Conservation (phyloP, 2,329 filamentous ascomycete species). For the Aspergillus hortae region DNA sequence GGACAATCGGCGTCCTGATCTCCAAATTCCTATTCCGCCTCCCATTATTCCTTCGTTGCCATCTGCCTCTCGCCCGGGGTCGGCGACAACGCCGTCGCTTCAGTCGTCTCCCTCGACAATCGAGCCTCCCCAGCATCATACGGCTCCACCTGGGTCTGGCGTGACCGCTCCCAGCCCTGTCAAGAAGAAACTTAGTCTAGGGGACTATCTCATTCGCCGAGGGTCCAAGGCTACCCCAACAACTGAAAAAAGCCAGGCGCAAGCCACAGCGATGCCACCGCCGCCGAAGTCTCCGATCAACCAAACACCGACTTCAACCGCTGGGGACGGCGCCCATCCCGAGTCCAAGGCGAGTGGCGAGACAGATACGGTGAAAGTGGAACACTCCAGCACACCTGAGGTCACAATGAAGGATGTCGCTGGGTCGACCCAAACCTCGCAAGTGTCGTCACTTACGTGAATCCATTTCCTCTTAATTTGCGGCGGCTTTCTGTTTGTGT, state of each 20-base stretch:
- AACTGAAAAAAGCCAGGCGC: conserved; percentile 37
- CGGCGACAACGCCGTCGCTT: conserved; percentile 28
- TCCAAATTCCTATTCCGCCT: conserved; percentile 28
- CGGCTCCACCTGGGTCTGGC: conserved; percentile 24
- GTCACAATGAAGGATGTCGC: conserved; percentile 31
- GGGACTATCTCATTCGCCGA: conserved; percentile 47
- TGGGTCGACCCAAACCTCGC: conserved; percentile 24
- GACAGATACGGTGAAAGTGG: conserved; percentile 16
- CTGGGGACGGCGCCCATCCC: conserved; percentile 7
- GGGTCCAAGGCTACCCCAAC: conserved; percentile 39
- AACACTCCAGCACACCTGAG: conserved; percentile 21
- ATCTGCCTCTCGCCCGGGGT: conserved; percentile 24
- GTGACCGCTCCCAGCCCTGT: conserved; percentile 44
- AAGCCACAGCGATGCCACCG: conserved; percentile 19
- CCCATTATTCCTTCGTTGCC: conserved; percentile 19
- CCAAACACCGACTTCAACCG: conserved; percentile 10
- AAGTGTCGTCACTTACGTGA: conserved; percentile 25
- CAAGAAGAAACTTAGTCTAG: conserved; percentile 50
- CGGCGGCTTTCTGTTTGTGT: conserved; percentile 7
- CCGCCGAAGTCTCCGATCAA: conserved; percentile 22
- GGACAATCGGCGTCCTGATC: conserved; percentile 18
- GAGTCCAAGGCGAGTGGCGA: conserved; percentile 11
- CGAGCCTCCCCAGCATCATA: conserved; percentile 21
- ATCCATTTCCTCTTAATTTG: conserved; percentile 3
- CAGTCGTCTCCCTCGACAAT: conserved; percentile 25